A percentile compares a stretch with the other conserved stretches of the same genome.
phyloP scores from a whole-genome alignment of 2,329 filamentous ascomycete genomes.

The Claviceps sp. region DNA sequence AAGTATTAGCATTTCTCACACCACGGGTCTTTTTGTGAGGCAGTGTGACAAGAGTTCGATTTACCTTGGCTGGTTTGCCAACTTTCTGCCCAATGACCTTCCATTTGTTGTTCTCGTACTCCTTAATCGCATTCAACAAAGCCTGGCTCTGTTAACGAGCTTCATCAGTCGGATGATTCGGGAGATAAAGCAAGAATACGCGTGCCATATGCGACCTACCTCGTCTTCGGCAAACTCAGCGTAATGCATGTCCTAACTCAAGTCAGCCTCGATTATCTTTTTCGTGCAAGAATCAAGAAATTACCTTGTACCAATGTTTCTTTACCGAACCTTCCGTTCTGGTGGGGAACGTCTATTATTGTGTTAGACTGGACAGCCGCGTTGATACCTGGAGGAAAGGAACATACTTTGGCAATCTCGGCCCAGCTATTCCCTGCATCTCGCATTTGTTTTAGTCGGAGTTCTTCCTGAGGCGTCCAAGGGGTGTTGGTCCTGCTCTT shows the following conservation, averaged over 20 bases:
- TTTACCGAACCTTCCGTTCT: slow-evolving; percentile 96
- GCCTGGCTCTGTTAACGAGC: slow-evolving; percentile 49
- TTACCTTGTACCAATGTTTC: slow-evolving; percentile 98
- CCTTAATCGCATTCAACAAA: slow-evolving; percentile 86
- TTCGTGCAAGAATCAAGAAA: slow-evolving; percentile 5
- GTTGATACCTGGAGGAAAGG: neutral
- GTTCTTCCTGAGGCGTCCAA: slow-evolving; percentile 91
- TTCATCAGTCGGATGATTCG: slow-evolving; percentile 2
- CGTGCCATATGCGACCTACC: slow-evolving; percentile 35
- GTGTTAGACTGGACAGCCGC: neutral
- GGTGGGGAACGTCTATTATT: slow-evolving; percentile 67
- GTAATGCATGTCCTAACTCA: slow-evolving; percentile 85
- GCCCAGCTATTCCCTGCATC: slow-evolving; percentile 92
- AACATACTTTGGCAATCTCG: slow-evolving; percentile 92
- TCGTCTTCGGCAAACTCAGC: slow-evolving; percentile 97
- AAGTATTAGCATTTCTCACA: slow-evolving; percentile 2
- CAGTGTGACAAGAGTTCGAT: neutral
- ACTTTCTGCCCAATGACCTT: slow-evolving; percentile 94
- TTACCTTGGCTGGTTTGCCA: slow-evolving; percentile 83
- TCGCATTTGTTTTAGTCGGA: slow-evolving; percentile 84
- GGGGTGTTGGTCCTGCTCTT: slow-evolving; percentile 98
- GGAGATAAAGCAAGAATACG: neutral
- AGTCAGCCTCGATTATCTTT: neutral
- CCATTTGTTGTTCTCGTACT: slow-evolving; percentile 98
- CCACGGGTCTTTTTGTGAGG: neutral